phyloP scores from a whole-genome alignment of 78 protist species.

The Creolimax fragrantissima region DNA sequence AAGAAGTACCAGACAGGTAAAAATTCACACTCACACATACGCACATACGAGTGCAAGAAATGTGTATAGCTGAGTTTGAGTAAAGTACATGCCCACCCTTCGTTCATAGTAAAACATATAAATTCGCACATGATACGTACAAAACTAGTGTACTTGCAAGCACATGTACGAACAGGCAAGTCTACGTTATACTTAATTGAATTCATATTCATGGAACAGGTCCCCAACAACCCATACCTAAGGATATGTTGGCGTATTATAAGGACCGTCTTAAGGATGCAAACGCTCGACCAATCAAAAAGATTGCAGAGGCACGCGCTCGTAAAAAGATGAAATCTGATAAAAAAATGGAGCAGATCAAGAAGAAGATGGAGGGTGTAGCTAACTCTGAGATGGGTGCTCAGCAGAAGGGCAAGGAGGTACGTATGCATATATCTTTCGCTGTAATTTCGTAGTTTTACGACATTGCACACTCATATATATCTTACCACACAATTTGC shows the following conservation, averaged over 20 bases:
- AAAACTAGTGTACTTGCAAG: too few relatives aligned
- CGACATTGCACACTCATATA: not conserved
- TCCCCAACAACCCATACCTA: constrained; percentile 53
- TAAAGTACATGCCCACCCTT: too few relatives aligned
- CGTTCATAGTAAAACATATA: too few relatives aligned
- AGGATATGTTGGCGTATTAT: constrained; percentile 35
- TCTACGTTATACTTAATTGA: too few relatives aligned
- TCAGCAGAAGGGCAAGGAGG: constrained; percentile 9
- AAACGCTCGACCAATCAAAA: constrained; percentile 65
- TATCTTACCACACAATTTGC: not conserved
- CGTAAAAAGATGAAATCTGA: constrained; percentile 33
- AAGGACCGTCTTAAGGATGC: constrained; percentile 25
- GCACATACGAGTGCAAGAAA: too few relatives aligned
- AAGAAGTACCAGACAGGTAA: not conserved
- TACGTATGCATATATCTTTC: not conserved
- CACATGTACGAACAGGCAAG: too few relatives aligned
- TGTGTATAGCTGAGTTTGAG: too few relatives aligned
- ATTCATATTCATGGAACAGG: too few relatives aligned
- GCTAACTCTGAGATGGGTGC: not conserved
- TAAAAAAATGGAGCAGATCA: not conserved
- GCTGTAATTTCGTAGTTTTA: not conserved
- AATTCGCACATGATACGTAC: too few relatives aligned
- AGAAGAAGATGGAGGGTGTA: not conserved
- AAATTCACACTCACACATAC: too few relatives aligned
- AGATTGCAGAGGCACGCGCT: constrained; percentile 80